phyloP scores from a whole-genome alignment of 768 basidiomycete species.

The Naganishia antarctica region DNA sequence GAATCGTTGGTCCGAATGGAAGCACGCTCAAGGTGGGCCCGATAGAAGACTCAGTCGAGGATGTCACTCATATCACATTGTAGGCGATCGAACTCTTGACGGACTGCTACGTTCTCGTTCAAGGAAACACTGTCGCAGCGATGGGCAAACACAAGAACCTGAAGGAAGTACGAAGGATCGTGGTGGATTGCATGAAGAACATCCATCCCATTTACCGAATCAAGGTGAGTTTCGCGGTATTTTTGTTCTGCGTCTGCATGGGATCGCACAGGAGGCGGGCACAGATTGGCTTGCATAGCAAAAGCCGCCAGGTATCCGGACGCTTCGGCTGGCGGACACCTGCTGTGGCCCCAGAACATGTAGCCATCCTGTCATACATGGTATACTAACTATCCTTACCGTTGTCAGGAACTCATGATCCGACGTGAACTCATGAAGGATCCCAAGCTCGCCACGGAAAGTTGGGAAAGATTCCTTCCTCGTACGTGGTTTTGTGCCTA shows the following conservation, averaged over 20 bases:
- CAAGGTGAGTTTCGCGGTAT: constrained; percentile 60
- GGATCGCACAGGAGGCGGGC: too few relatives aligned
- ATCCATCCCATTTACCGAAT: constrained; percentile 99
- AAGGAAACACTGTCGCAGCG: constrained; percentile 94
- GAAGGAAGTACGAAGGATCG: constrained; percentile 91
- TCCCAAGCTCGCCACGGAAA: constrained; percentile 85
- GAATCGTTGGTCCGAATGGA: constrained; percentile 95
- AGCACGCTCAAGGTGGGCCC: constrained; percentile 91
- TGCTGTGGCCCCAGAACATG: too few relatives aligned
- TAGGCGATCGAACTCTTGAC: constrained; percentile 98
- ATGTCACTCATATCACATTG: constrained; percentile 1
- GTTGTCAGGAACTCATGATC: constrained; percentile 86
- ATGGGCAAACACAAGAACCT: constrained; percentile 95
- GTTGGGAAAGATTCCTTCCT: constrained; percentile 96
- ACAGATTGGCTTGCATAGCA: too few relatives aligned
- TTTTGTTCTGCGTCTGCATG: too few relatives aligned
- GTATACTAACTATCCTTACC: not conserved
- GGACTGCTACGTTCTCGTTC: constrained; percentile 93
- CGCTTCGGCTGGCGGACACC: too few relatives aligned
- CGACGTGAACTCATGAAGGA: constrained; percentile 96
- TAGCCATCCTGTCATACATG: not conserved
- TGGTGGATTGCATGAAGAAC: constrained; percentile 99
- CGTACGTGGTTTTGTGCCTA: constrained; percentile 44
- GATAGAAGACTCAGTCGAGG: not conserved
- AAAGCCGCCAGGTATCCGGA: too few relatives aligned